These are phyloP conservation scores for Amniculicola lignicola DNA, from an alignment of 495 filamentous ascomycete species.

Conservation along the genomic window DNA sequence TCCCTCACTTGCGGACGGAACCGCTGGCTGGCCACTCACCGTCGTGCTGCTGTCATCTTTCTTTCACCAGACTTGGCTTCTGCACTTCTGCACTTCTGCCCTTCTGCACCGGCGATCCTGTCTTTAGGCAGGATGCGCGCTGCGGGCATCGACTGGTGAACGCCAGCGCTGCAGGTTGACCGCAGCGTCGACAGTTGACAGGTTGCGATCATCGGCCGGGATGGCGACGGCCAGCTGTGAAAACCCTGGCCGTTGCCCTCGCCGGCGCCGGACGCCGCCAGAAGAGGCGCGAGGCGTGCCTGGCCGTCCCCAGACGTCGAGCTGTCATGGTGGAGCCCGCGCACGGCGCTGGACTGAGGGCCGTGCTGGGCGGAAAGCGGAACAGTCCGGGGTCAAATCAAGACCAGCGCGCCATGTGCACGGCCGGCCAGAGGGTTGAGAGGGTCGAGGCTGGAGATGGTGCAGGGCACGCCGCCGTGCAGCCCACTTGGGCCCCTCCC, in stretches of 20 bases:
- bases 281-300: constrained; percentile 23
- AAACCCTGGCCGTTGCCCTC: neutral
- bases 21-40: neutral
- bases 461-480: constrained; percentile 7
- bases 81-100: neutral
- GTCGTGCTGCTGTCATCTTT: constrained; percentile 7
- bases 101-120: constrained; percentile 27
- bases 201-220: constrained; percentile 27
- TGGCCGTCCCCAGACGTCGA: constrained; percentile 13
- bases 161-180: constrained; percentile 6
- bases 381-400: constrained; percentile 32
- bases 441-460: constrained; percentile 4
- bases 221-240: constrained; percentile 8
- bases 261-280: constrained; percentile 7
- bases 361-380: constrained; percentile 22
- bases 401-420: constrained; percentile 12
- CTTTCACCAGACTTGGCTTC: neutral
- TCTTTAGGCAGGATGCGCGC: constrained; percentile 24
- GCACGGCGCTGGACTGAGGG: constrained; percentile 6
- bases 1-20: constrained; percentile 8
- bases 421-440: constrained; percentile 14
- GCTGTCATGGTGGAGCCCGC: constrained; percentile 21
- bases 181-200: constrained; percentile 16
- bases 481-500: constrained; percentile 19
- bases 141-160: neutral